These are phyloP conservation scores for Blastobotrys peoriensis DNA, from an alignment of 805 yeast genomes.

Conservation along the genomic window DNA sequence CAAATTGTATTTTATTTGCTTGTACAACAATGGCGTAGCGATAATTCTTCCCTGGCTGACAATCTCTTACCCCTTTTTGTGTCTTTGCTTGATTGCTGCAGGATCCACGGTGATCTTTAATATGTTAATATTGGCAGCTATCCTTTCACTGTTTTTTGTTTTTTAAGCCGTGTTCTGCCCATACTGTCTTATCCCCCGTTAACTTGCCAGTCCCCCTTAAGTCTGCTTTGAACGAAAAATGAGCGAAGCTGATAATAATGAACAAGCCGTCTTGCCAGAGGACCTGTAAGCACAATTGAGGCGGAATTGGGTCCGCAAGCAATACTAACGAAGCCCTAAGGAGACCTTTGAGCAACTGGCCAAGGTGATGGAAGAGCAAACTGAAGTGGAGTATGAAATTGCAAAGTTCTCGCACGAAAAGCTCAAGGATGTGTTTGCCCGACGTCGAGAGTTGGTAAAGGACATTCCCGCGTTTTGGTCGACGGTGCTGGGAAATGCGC, in stretches of 20 bases:
- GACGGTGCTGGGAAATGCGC: constrained; percentile 74
- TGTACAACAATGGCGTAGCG: neutral
- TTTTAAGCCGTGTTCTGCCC: no score
- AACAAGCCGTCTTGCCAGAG: constrained; percentile 2
- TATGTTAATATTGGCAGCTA: neutral
- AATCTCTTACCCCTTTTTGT: neutral
- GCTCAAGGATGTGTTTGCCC: constrained; percentile 51
- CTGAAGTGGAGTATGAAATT: constrained; percentile 22
- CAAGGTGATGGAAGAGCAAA: constrained; percentile 21
- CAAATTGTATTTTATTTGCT: neutral
- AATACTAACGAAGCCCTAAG: neutral
- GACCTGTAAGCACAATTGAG: neutral
- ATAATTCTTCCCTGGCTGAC: neutral
- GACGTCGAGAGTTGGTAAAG: constrained; percentile 47
- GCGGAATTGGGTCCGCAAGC: neutral
- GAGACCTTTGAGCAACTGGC: constrained; percentile 19
- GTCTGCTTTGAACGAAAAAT: constrained; percentile 1
- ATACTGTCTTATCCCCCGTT: no score
- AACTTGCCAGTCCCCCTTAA: no score
- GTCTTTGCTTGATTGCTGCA: neutral
- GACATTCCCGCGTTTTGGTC: constrained; percentile 81
- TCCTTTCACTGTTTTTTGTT: neutral
- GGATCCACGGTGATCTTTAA: neutral
- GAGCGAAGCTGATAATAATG: neutral
- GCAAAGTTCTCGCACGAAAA: constrained; percentile 22